Evolutionary conservation across 352 stramenopile genomes (phyloP).

Genomic region (Pythium oligandrum): DNA sequence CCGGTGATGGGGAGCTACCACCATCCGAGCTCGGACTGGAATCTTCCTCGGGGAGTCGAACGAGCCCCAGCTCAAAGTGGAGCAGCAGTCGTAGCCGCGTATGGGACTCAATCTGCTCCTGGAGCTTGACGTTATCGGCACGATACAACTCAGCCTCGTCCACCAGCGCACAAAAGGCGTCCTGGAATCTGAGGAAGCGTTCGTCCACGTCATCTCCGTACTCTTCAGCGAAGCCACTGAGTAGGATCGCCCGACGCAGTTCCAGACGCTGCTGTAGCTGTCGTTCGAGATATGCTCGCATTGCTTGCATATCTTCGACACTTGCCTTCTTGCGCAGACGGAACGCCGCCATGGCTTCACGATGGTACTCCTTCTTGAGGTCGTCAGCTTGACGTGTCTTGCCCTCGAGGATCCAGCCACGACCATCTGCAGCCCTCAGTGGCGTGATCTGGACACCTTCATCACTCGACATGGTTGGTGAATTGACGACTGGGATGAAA

Average conservation of each 20-base stretch:
- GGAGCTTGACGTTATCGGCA: conserved; percentile 3
- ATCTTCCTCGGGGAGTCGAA: conserved; percentile 2
- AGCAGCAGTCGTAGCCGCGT: conserved; percentile 12
- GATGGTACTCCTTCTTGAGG: conserved; percentile 13
- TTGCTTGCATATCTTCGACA: conserved; percentile 5
- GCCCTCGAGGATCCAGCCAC: too few species aligned
- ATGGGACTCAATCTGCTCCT: conserved; percentile 6
- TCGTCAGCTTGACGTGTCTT: neutral
- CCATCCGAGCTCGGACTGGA: neutral
- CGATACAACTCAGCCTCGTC: conserved; percentile 12
- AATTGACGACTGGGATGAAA: too few species aligned
- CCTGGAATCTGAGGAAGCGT: conserved; percentile 4
- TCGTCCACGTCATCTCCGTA: neutral
- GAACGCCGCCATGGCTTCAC: conserved; percentile 16
- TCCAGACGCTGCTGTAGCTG: conserved; percentile 8
- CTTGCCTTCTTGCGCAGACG: conserved; percentile 15
- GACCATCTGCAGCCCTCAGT: too few species aligned
- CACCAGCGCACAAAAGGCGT: conserved; percentile 7
- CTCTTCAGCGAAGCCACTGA: conserved; percentile 5
- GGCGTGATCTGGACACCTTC: too few species aligned
- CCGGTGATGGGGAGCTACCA: neutral
- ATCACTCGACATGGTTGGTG: too few species aligned
- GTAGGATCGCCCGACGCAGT: conserved; percentile 7
- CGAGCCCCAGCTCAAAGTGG: conserved; percentile 10
- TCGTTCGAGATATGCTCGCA: conserved; percentile 10